A percentile compares a stretch with the other conserved stretches of the same genome.
phyloP scores from a whole-genome alignment of 441 rosid species.

The Brassica hybrid region DNA sequence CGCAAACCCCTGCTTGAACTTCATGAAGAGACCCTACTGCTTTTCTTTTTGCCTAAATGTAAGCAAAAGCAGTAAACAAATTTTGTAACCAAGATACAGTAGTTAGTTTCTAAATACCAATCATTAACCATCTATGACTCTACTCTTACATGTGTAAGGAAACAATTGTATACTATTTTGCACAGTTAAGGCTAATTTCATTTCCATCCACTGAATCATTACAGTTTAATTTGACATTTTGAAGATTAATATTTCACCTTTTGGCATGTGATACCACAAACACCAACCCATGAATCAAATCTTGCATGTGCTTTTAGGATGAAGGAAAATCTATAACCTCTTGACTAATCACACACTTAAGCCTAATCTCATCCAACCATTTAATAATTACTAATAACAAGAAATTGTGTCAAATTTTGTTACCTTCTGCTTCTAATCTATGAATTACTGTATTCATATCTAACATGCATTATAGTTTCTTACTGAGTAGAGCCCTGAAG shows the following conservation, averaged over 20 bases:
- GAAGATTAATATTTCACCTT: not conserved
- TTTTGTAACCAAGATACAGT: constrained; percentile 39
- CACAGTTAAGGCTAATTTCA: constrained; percentile 50
- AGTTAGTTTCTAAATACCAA: not conserved
- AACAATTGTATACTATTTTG: constrained; percentile 44
- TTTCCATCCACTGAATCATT: constrained; percentile 54
- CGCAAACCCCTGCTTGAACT: constrained; percentile 36
- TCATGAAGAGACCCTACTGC: not conserved
- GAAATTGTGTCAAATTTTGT: not conserved
- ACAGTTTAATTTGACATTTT: constrained; percentile 14
- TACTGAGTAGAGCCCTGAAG: not conserved
- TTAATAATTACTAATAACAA: constrained; percentile 43
- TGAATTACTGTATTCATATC: too few relatives aligned
- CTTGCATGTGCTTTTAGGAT: constrained; percentile 49
- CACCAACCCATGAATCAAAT: constrained; percentile 45
- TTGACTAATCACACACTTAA: constrained; percentile 49
- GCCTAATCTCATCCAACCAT: constrained; percentile 57
- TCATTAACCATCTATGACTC: constrained; percentile 54
- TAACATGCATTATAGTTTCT: not conserved
- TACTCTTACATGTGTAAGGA: constrained; percentile 44
- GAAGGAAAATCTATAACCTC: constrained; percentile 50
- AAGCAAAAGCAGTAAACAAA: constrained; percentile 15
- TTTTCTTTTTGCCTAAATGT: constrained; percentile 7
- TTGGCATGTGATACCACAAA: not conserved
- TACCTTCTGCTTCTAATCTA: not conserved